Evolutionary conservation across 805 yeast genomes (phyloP).

Genomic region (Lachancea quebecensis): DNA sequence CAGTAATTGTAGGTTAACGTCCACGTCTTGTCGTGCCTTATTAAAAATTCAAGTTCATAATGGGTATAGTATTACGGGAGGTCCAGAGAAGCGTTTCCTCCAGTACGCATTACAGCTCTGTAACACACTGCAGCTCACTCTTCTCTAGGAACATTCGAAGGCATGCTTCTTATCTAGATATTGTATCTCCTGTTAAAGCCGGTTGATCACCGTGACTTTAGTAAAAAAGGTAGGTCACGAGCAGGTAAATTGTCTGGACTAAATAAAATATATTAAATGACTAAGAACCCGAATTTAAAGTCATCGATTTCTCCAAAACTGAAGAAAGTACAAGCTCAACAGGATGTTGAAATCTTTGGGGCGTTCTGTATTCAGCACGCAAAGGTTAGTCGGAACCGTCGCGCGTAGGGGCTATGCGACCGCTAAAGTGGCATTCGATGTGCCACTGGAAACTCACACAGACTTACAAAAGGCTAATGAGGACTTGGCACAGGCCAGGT

Average conservation of each 20-base stretch:
- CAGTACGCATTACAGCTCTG: too few species aligned
- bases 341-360: slow-evolving; percentile 6
- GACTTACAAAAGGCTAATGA: slow-evolving; percentile 29
- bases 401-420: slow-evolving; percentile 14
- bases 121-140: too few species aligned
- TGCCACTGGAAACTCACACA: slow-evolving; percentile 29
- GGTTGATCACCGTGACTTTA: neutral
- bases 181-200: neutral
- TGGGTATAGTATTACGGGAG: too few species aligned
- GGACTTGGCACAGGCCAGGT: slow-evolving; percentile 25
- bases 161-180: neutral
- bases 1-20: too few species aligned
- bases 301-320: neutral
- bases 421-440: slow-evolving; percentile 21
- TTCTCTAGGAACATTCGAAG: too few species aligned
- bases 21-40: too few species aligned
- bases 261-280: neutral
- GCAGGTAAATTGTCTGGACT: neutral
- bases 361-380: slow-evolving; percentile 1
- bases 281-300: neutral
- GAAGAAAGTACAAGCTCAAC: neutral
- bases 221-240: neutral
- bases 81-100: too few species aligned
- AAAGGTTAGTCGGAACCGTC: neutral
- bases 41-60: too few species aligned